Evolutionary conservation across 495 filamentous ascomycete species (phyloP), one percentile per base, ranked within the genome.

Genomic region (Aspergillus sclerotioniger): DNA sequence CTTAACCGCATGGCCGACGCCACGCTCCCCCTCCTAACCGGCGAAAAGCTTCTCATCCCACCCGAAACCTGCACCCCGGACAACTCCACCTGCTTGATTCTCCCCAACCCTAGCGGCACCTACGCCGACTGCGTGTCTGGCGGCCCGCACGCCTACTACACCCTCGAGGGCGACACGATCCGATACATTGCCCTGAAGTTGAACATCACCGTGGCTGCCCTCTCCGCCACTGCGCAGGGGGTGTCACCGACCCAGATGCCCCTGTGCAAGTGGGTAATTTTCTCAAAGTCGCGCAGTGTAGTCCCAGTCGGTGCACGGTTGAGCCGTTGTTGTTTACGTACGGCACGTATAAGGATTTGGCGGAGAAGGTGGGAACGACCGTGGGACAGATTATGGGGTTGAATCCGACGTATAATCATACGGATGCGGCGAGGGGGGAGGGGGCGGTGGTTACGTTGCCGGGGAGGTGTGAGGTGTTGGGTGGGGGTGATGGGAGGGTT

Each of bases 301-400:
- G 21, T 21, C 62, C 65, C 0, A 68, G 62, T 54, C 9, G 25
- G 6, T 63, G 62, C 17, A 31, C 17, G 17, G 31, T 65, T 8
- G 31, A 32, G 0, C 62, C 62, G 28, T 59, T 44, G 13, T 19
- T 45, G 15, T 65, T 65, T 32, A 57, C 44, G n/a, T 57, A 57
- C 43, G 65, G 62, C 8, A 57, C 57, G 9, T 68, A 65, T 33
- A 65, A 65, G 33, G 60, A 68, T 53, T 33, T 68, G 13, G 65
- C 60, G 15, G 60, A 61, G 15, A 61, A 55, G 29, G 47, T 39
- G 31, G 60, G 55, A 1, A 48, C 60, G 7, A 61, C 65, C 1
- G 55, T 61, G 25, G 62, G 65, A 0, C 65, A 68, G 43, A 63
- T 68, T 13, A 59, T 61, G 57, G 50, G 45, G 2, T 39, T 65